phyloP scores from a whole-genome alignment of 768 basidiomycete genomes.

The Leucosporidium scottii region DNA sequence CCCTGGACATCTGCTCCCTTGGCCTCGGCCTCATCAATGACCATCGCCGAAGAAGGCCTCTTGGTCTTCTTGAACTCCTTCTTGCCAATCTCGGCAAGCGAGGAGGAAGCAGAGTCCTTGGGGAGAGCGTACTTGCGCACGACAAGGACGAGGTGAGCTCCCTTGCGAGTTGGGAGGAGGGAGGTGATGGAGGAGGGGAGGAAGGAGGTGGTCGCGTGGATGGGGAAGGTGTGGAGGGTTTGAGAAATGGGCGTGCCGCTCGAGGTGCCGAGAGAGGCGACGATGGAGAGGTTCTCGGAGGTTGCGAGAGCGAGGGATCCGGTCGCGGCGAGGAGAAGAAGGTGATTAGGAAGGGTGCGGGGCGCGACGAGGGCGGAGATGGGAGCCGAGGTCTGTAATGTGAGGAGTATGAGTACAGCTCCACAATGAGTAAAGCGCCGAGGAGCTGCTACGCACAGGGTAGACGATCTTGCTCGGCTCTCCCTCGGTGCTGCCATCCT shows the following conservation, averaged over 20 bases:
- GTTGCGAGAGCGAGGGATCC: conserved; percentile 29
- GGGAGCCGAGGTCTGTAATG: not conserved
- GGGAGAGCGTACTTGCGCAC: conserved; percentile 9
- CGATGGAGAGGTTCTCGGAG: conserved; percentile 13
- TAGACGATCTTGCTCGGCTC: conserved; percentile 30
- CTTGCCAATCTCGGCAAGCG: conserved; percentile 25
- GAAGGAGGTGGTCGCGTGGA: conserved; percentile 9
- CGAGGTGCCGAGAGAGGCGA: conserved; percentile 19
- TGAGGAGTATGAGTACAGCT: not conserved
- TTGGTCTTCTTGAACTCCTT: conserved; percentile 31
- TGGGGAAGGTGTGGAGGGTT: conserved; percentile 13
- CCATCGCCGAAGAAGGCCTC: conserved; percentile 18
- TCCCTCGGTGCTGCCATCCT: conserved; percentile 29
- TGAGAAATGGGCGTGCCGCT: not conserved
- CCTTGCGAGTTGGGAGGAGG: not conserved
- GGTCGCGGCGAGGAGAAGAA: conserved; percentile 25
- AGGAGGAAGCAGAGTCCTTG: not conserved
- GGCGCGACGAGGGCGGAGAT: conserved; percentile 15
- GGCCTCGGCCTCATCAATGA: conserved; percentile 17
- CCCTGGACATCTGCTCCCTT: not conserved
- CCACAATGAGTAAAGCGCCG: no score
- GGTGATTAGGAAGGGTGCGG: conserved; percentile 25
- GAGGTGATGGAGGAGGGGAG: conserved; percentile 16
- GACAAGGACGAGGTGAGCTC: conserved; percentile 19
- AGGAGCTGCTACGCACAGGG: conserved; percentile 11